Evolutionary conservation across 208 protist species (phyloP), one percentile per base, ranked within the genome.

Genomic region (Phytomonas serpens): DNA sequence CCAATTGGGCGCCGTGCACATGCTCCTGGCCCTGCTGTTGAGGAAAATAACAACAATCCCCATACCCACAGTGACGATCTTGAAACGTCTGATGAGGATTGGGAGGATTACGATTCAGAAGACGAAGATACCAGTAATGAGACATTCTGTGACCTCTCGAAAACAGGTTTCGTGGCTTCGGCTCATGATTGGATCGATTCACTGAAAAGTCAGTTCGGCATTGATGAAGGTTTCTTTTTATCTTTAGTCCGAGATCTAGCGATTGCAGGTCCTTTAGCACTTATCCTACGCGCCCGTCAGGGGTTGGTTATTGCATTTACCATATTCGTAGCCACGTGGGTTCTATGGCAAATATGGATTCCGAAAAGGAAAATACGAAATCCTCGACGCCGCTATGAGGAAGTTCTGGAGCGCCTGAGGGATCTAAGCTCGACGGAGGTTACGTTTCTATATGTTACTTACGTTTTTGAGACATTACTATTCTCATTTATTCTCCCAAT

Each of bases 401-500:
- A 93, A 72, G 82, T 84, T 23, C 71, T 75, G 27, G 83, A 78
- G 37, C 75, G 77, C 1, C 76, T 83, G 47, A 38, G 34, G 62
- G 64, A 81, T 66, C 78, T 83, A 13, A 79, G 84, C 27, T 64
- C 69, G 19, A 62, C 74, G 23, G 78, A 79, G 38, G 81, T 82
- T 71, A 61, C 27, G 0, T 73, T 81, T 2, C 86, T 82, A 76
- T 93, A 85, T 69, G 37, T 52, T 47, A 85, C 84, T 3, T 90
- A 88, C 73, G 38, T 89, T 23, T 36, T 76, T 57, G 85, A 90
- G 34, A 74, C 83, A 61, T 67, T 84, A 38, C 73, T 87, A 38
- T 88, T 88, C 71, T 90, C 85, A 42, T 27, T 81, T 34, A 33
- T 75, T 19, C 30, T 93, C 37, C 76, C 85, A 11, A 74, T 81